phyloP scores from a whole-genome alignment of 202 grass and related monocot species.

The Saccharum hybrid region DNA sequence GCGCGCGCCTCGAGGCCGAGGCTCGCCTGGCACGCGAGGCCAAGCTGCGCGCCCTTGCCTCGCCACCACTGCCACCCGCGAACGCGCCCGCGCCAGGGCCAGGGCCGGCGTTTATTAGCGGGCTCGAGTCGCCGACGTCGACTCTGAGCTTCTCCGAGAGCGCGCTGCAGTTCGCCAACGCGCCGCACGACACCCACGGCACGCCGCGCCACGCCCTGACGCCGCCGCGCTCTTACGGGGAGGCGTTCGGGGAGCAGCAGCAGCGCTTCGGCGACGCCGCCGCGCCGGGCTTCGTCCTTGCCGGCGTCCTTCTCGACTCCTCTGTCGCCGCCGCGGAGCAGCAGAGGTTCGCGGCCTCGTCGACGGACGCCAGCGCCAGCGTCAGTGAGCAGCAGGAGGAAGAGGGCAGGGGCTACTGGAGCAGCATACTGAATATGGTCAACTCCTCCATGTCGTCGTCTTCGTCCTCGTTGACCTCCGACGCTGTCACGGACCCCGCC shows the following conservation, averaged over 20 bases:
- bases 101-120: background rate
- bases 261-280: conserved; percentile 4
- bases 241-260: conserved; percentile 31
- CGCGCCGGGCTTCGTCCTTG: background rate
- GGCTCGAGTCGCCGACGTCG: conserved; percentile 52
- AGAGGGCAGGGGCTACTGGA: conserved; percentile 52
- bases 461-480: conserved; percentile 41
- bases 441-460: conserved; percentile 58
- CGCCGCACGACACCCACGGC: conserved; percentile 3
- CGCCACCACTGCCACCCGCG: background rate
- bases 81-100: background rate
- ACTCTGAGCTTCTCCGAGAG: conserved; percentile 58
- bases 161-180: conserved; percentile 24
- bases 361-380: background rate
- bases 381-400: conserved; percentile 23
- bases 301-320: conserved; percentile 19
- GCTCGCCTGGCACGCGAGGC: conserved; percentile 61
- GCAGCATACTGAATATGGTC: conserved; percentile 51
- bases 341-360: conserved; percentile 19
- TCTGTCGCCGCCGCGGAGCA: background rate
- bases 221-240: conserved; percentile 2
- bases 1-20: conserved; percentile 79
- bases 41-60: conserved; percentile 55
- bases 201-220: background rate
- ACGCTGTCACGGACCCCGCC: conserved; percentile 25